A percentile compares a stretch with the other conserved stretches of the same genome.
Conservation (phyloP, 2,329 filamentous ascomycete genomes). For the Neofusicoccum sp. region DNA sequence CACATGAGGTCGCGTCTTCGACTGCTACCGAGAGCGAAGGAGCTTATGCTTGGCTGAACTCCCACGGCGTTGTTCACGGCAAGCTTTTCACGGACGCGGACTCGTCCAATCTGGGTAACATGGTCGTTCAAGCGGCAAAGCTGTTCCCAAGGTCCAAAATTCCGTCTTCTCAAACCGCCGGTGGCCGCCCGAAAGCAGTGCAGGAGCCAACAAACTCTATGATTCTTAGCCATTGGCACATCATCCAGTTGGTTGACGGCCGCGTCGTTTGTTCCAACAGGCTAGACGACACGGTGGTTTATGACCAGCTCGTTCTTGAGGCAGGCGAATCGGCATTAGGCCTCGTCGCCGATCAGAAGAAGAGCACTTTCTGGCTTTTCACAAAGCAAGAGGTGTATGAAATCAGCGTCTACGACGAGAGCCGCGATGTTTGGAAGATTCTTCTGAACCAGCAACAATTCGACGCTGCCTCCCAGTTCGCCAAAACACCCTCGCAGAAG, state of each 20-base stretch:
- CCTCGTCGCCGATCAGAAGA: conserved; percentile 84
- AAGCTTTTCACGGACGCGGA: conserved; percentile 66
- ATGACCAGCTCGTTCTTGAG: conserved; percentile 84
- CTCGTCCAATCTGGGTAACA: conserved; percentile 67
- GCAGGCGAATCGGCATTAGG: conserved; percentile 79
- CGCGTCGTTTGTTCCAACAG: conserved; percentile 84
- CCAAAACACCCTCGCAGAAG: conserved; percentile 76
- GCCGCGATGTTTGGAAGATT: conserved; percentile 91
- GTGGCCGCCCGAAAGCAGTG: conserved; percentile 65
- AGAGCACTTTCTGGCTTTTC: conserved; percentile 97
- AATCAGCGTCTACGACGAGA: conserved; percentile 86
- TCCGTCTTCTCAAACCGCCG: conserved; percentile 65
- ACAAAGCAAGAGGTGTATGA: conserved; percentile 91
- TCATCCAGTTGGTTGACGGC: conserved; percentile 79
- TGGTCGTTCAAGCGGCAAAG: conserved; percentile 77
- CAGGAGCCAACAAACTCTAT: conserved; percentile 78
- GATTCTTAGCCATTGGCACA: conserved; percentile 90
- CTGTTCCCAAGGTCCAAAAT: conserved; percentile 75
- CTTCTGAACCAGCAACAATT: conserved; percentile 87
- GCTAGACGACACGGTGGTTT: conserved; percentile 81
- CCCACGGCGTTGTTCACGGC: conserved; percentile 87
- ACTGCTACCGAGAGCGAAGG: conserved; percentile 66
- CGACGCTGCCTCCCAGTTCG: conserved; percentile 83
- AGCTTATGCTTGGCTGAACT: conserved; percentile 87
- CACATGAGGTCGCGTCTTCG: conserved; percentile 50